Evolutionary conservation across 345 rosid genomes (phyloP), one percentile per base, ranked within the genome.

Genomic region (Pistacia atlantica): DNA sequence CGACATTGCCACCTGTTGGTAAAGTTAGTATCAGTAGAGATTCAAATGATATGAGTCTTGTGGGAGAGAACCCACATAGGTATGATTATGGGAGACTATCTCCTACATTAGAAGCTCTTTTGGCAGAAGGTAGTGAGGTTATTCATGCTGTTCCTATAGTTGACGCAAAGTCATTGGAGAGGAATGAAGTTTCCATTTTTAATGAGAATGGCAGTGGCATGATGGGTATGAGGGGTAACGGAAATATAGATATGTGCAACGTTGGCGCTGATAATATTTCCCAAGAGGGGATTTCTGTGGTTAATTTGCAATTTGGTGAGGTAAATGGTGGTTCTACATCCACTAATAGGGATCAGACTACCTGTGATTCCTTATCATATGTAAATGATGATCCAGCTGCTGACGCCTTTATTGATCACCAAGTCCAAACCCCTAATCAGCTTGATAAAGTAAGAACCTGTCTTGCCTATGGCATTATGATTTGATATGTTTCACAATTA

Each of bases 21-120:
- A 84, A 79, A 75, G 84, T 56, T 75, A 86, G 90, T 83, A 87
- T 86, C n/a, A 90, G 95, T 76, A 80, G 82, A 73, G 97, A 89
- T 83, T 92, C 98, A 0, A 90, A 89, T 78, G 97, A 87, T 74
- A 96, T 93, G 99, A 93, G 97, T 79, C 86, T 93, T 73, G 88
- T 93, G 4, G 97, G 94, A 75, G 97, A 91, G 52, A 82, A 83
- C 67, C 60, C 83, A 42, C 79, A 72, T 2, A 90, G 79, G 72
- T 96, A 87, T 78, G 91, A 91, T 71, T 96, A 86, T 58, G 97
- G 88, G 42, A 86, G 67, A 76, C 83, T 96, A 58, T 87, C 97
- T 84, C 95, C 99, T 73, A 28, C 76, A 8, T 45, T 94, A 75
- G 97, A 90, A 82, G 97, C 93, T 49, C 78, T 96, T 45, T 42